A percentile compares a stretch with the other conserved stretches of the same genome.
phyloP scores from a whole-genome alignment of 2,329 filamentous ascomycete species.

The Trichoderma cornu-damae region DNA sequence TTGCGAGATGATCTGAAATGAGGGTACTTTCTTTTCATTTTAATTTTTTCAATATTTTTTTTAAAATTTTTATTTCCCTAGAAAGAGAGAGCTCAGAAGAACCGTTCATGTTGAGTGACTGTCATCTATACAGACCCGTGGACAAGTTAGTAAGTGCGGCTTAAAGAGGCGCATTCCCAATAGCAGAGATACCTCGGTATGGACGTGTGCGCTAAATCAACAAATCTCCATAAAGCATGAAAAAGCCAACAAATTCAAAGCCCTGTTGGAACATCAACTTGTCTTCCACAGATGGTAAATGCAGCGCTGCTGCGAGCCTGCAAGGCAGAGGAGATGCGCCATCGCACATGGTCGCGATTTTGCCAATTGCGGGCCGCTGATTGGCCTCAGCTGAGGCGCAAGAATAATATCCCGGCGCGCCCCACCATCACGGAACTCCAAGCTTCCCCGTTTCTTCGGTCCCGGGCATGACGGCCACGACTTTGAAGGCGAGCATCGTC shows the following conservation, averaged over 20 bases:
- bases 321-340: background rate
- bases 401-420: slow-evolving; percentile 31
- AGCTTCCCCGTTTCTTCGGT: slow-evolving; percentile 31
- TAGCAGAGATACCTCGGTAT: too few species aligned
- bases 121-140: too few species aligned
- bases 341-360: background rate
- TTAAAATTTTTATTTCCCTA: too few species aligned
- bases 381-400: slow-evolving; percentile 29
- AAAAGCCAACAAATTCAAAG: too few species aligned
- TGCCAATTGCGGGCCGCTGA: slow-evolving; percentile 27
- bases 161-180: too few species aligned
- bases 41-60: too few species aligned
- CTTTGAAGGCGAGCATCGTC: slow-evolving; percentile 28
- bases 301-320: background rate
- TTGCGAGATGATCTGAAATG: slow-evolving; percentile 33
- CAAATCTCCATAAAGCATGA: too few species aligned
- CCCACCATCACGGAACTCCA: slow-evolving; percentile 27
- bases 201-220: too few species aligned
- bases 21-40: background rate
- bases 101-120: background rate
- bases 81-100: background rate
- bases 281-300: background rate
- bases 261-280: too few species aligned
- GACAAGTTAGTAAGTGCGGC: too few species aligned
- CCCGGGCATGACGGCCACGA: slow-evolving; percentile 31